A percentile compares a stretch with the other conserved stretches of the same genome.
phyloP scores from a whole-genome alignment of 2,329 filamentous ascomycete species.

The Colletotrichum australisinense region DNA sequence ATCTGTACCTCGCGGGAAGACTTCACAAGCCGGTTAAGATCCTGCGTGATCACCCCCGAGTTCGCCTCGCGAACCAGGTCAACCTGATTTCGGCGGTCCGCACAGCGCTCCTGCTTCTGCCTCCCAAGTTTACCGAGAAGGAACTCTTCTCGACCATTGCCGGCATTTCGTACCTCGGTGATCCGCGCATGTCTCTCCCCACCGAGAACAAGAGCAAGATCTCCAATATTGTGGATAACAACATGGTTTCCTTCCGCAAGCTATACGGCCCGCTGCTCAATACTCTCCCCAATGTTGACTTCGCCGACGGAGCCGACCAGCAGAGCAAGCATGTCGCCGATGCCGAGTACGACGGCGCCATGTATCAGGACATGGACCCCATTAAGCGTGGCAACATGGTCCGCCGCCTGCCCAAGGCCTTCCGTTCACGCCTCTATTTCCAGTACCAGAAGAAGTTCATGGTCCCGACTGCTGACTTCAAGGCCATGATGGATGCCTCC shows the following conservation, averaged over 20 bases:
- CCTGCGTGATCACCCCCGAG: conserved; percentile 89
- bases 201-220: conserved; percentile 95
- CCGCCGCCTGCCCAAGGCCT: conserved; percentile 84
- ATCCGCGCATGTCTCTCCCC: conserved; percentile 92
- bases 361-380: conserved; percentile 94
- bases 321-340: conserved; percentile 61
- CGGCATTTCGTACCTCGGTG: conserved; percentile 92
- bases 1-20: conserved; percentile 93
- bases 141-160: conserved; percentile 93
- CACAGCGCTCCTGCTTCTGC: conserved; percentile 88
- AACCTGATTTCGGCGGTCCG: conserved; percentile 93
- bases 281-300: conserved; percentile 88
- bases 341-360: conserved; percentile 70
- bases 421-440: conserved; percentile 92
- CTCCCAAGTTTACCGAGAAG: conserved; percentile 84
- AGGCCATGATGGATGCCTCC: conserved; percentile 83
- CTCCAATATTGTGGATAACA: conserved; percentile 91
- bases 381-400: conserved; percentile 96
- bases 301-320: conserved; percentile 69
- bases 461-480: conserved; percentile 86
- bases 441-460: conserved; percentile 92
- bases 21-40: conserved; percentile 99
- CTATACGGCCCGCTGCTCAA: conserved; percentile 91
- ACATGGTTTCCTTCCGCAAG: conserved; percentile 90
- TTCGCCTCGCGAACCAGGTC: conserved; percentile 94